A percentile compares a stretch with the other conserved stretches of the same genome.
These are phyloP conservation scores for Mycena chlorophos DNA, from an alignment of 768 basidiomycete genomes.

Conservation along the genomic window DNA sequence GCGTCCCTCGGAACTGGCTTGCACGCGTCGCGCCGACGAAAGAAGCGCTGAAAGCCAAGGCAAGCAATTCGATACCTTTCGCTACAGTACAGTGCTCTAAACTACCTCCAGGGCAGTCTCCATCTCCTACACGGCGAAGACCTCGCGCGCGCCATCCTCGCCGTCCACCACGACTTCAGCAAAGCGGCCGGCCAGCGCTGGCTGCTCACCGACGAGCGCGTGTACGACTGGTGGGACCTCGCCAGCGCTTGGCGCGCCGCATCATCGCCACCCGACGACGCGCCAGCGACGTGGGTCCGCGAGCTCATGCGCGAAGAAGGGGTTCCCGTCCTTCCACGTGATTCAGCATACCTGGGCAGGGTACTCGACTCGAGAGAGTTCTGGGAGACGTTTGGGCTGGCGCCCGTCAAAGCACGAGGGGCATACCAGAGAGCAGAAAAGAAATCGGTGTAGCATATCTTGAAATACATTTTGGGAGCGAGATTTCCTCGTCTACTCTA, in stretches of 20 bases:
- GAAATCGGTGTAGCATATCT: no score
- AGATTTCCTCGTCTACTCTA: no score
- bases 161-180: constrained; percentile 47
- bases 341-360: constrained; percentile 47
- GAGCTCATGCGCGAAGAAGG: constrained; percentile 56
- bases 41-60: constrained; percentile 52
- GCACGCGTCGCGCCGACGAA: constrained; percentile 54
- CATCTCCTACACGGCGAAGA: constrained; percentile 66
- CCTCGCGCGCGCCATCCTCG: constrained; percentile 58
- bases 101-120: constrained; percentile 46
- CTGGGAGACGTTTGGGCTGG: constrained; percentile 50
- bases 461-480: neutral
- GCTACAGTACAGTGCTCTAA: neutral
- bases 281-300: constrained; percentile 53
- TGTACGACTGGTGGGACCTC: constrained; percentile 72
- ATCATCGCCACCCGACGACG: constrained; percentile 27
- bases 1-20: constrained; percentile 53
- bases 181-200: constrained; percentile 54
- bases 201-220: constrained; percentile 54
- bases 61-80: constrained; percentile 23
- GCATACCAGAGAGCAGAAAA: no score
- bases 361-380: constrained; percentile 63
- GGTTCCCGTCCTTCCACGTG: constrained; percentile 54
- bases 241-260: constrained; percentile 52
- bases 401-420: constrained; percentile 42